Base-by-base conservation (phyloP, 768 basidiomycete species). In the Calocybe cyanea region DNA sequence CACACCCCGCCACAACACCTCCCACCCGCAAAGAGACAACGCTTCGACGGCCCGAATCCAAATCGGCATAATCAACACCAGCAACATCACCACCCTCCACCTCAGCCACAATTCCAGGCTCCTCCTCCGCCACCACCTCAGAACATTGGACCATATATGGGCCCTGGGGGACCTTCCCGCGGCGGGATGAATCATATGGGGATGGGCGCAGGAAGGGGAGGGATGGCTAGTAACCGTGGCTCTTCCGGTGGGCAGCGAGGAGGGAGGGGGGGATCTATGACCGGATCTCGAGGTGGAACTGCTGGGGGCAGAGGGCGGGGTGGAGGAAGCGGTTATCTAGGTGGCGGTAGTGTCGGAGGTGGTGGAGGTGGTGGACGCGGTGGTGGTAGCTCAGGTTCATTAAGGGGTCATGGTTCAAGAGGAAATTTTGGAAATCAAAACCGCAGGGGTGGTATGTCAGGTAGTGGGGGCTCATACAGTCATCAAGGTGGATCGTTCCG, bases 1-100 rank as follows among this genome's bases (percentile, higher is more conserved):
- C 86, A 89, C 52, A 68, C 79, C 0, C 78, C 85, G 8, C 83
- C 85, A 28, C 87, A 87, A 55, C 85, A 90, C 58, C 71, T 84
- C n/a, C 93, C 93, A 7, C 92, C 93, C 2, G 92, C 92, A 1
- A 96, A 96, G 63, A 74, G 93, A 43, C 91, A 85, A 55, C 79
- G 92, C 34, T 93, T 93, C 58, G 93, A 95, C 60, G 84, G 83
- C 4, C 87, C 87, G 1, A 77, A 68, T 50, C 68, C 73, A 35
- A 72, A 69, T 53, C 71, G 75, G 40, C 75, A 75, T 45, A 71
- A 67, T 54, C 77, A 73, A 50, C 63, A 64, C 39, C 77, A 75
- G n/a, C n/a, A n/a, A 21, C 76, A 71, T 11, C 73, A 72, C 13
- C 70, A 69, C 15, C 72, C 70, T n/a, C 76, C 77, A 4, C 76